Conservation (phyloP, 129 eudicot genomes). For the Arctium lappa region DNA sequence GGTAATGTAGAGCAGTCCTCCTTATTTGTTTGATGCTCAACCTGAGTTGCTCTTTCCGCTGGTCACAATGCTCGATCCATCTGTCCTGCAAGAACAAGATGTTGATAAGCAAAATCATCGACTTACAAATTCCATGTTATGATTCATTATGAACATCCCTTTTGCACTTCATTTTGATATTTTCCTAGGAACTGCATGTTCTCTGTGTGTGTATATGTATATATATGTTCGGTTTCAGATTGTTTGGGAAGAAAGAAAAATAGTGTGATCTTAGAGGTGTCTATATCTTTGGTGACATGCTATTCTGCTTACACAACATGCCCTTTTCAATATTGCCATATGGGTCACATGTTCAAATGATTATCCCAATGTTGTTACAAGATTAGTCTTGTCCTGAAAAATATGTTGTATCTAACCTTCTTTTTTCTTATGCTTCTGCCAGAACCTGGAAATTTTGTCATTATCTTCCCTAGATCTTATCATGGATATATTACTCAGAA, state of each 20-base stretch:
- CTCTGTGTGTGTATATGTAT: too few relatives aligned
- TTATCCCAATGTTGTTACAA: background rate
- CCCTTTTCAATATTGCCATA: background rate
- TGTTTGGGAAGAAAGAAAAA: background rate
- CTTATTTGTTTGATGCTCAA: constrained; percentile 89
- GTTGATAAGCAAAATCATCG: constrained; percentile 20
- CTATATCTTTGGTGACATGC: background rate
- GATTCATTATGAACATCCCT: background rate
- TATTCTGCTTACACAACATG: background rate
- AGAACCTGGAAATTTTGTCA: constrained; percentile 98
- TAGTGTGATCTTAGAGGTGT: background rate
- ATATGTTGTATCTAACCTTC: constrained; percentile 11
- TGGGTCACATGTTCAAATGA: background rate
- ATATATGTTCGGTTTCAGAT: too few relatives aligned
- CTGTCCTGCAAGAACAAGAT: constrained; percentile 72
- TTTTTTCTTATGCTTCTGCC: constrained; percentile 9
- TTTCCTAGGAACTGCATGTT: background rate
- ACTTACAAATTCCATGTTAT: constrained; percentile 2
- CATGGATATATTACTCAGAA: constrained; percentile 46
- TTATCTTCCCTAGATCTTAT: constrained; percentile 95
- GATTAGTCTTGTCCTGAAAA: background rate
- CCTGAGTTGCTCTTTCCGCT: constrained; percentile 67
- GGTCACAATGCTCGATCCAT: constrained; percentile 95
- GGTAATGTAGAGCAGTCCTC: constrained; percentile 34
- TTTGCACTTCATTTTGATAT: background rate